Evolutionary conservation across 169 alveolate genomes (phyloP).

Genomic region (Eimeria tenella): DNA sequence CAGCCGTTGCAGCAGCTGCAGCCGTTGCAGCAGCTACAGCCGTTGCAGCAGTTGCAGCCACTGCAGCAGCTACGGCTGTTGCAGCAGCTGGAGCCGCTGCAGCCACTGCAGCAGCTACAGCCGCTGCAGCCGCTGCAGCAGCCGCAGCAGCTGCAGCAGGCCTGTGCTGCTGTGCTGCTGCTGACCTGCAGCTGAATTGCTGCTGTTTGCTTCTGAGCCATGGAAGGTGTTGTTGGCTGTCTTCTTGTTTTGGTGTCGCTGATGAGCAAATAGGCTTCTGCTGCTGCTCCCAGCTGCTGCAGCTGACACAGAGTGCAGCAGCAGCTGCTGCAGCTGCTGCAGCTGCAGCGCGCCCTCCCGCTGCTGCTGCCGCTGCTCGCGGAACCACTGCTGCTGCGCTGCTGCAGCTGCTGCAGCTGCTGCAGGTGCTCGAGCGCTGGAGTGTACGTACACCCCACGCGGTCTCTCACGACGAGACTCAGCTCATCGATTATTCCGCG

Average conservation of each 20-base stretch:
- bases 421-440: neutral
- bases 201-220: constrained; percentile 22
- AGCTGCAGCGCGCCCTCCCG: neutral
- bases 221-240: neutral
- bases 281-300: neutral
- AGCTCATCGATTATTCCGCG: constrained; percentile 24
- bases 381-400: constrained; percentile 1
- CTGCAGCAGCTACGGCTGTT: too few relatives aligned
- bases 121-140: neutral
- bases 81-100: neutral
- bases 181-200: constrained; percentile 23
- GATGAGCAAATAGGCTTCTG: neutral
- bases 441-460: constrained; percentile 46
- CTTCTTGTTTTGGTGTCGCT: constrained; percentile 26
- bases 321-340: constrained; percentile 22
- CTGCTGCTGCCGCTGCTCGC: constrained; percentile 8
- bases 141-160: neutral
- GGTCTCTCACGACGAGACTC: constrained; percentile 32
- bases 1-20: neutral
- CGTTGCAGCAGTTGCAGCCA: too few relatives aligned
- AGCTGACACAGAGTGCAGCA: neutral
- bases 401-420: constrained; percentile 15
- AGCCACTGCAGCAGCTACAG: neutral
- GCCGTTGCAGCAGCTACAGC: neutral
- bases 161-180: neutral